A percentile compares a stretch with the other conserved stretches of the same genome.
These are phyloP conservation scores for Orbilia ellipsospora DNA, from an alignment of 2,329 filamentous ascomycete species.

Conservation along the genomic window DNA sequence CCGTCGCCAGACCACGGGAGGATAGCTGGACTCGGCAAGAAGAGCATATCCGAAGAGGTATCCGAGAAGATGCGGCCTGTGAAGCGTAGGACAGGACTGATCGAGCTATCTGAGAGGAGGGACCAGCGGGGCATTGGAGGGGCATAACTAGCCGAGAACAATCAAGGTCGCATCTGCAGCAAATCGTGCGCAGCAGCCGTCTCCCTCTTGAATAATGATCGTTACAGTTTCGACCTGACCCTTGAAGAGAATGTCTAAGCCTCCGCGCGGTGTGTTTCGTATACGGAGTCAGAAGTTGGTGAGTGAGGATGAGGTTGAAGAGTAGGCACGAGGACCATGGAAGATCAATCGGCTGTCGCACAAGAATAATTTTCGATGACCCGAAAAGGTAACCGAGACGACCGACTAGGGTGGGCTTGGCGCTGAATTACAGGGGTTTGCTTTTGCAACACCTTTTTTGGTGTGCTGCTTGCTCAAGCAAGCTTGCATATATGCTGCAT, in stretches of 20 bases:
- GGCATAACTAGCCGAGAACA: slow-evolving; percentile 42
- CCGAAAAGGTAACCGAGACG: slow-evolving; percentile 51
- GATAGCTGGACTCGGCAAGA: slow-evolving; percentile 45
- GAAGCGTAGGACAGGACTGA: slow-evolving; percentile 17
- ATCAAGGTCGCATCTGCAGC: slow-evolving; percentile 47
- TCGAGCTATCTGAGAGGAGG: slow-evolving; percentile 38
- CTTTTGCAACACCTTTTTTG: background rate
- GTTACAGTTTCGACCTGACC: background rate
- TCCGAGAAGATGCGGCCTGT: slow-evolving; percentile 16
- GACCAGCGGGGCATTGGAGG: slow-evolving; percentile 52
- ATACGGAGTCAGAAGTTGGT: background rate
- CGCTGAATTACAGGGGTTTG: background rate
- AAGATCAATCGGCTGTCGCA: slow-evolving; percentile 35
- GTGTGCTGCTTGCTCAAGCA: no score
- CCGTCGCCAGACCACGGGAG: slow-evolving; percentile 35
- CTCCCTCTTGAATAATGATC: background rate
- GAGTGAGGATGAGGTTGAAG: slow-evolving; percentile 13
- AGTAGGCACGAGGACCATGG: background rate
- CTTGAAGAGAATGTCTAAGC: background rate
- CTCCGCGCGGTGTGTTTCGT: background rate
- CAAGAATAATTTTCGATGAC: slow-evolving; percentile 40
- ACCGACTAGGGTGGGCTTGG: slow-evolving; percentile 21
- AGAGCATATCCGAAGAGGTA: slow-evolving; percentile 45
- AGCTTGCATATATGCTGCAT: no score
- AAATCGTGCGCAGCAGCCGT: slow-evolving; percentile 33